phyloP scores from a whole-genome alignment of 257 asterid species.

The Solanum medicagineum region DNA sequence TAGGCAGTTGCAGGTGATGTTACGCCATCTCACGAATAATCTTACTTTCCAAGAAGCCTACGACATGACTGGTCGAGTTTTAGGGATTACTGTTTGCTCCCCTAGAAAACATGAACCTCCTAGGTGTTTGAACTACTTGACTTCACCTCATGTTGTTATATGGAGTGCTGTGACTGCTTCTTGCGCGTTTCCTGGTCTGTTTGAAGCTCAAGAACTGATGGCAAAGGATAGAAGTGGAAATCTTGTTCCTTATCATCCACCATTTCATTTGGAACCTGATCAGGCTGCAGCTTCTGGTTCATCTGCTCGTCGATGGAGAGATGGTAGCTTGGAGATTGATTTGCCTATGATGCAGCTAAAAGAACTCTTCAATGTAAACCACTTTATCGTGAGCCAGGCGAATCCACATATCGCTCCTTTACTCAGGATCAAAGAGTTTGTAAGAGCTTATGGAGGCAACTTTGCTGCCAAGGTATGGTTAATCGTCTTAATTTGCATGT shows the following conservation, averaged over 20 bases:
- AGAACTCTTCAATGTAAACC: conserved; percentile 94
- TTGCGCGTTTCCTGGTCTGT: conserved; percentile 94
- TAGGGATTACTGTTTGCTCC: conserved; percentile 92
- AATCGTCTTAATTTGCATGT: no score
- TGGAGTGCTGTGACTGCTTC: conserved; percentile 99
- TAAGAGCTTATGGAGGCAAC: conserved; percentile 87
- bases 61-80: conserved; percentile 82
- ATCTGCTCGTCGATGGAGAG: conserved; percentile 86
- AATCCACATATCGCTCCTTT: conserved; percentile 95
- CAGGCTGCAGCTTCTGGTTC: conserved; percentile 35
- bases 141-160: conserved; percentile 95
- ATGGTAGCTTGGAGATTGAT: conserved; percentile 96
- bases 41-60: conserved; percentile 97
- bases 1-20: conserved; percentile 67
- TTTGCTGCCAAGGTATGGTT: conserved; percentile 80
- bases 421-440: conserved; percentile 73
- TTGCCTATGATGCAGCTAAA: conserved; percentile 95
- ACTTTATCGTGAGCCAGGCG: conserved; percentile 93
- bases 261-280: conserved; percentile 85
- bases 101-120: conserved; percentile 98
- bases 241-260: conserved; percentile 94
- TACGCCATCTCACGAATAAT: conserved; percentile 78
- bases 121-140: conserved; percentile 91
- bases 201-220: conserved; percentile 98
- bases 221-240: conserved; percentile 89